Evolutionary conservation across 2,329 filamentous ascomycete species (phyloP).

Genomic region (Clonostachys sp.): DNA sequence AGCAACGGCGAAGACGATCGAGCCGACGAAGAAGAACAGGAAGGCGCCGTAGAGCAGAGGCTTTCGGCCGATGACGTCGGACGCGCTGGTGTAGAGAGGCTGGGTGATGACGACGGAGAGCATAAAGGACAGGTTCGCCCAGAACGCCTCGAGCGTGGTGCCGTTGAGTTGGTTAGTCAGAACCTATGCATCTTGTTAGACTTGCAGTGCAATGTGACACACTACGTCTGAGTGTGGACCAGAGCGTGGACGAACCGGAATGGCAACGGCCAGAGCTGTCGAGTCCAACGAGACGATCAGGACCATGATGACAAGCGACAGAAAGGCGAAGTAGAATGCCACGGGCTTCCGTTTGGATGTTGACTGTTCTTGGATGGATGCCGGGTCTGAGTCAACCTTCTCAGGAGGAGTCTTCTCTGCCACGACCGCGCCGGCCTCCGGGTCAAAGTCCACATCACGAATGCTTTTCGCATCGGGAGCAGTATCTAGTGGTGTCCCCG

Average conservation of each 20-base stretch:
- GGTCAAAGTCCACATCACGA: background rate
- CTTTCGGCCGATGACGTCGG: constrained; percentile 26
- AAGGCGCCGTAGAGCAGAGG: constrained; percentile 15
- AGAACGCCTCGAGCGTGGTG: constrained; percentile 60
- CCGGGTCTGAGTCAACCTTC: background rate
- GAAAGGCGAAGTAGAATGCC: background rate
- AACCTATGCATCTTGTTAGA: constrained; percentile 5
- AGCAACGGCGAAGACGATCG: constrained; percentile 25
- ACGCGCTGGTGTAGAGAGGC: constrained; percentile 31
- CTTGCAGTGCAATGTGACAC: background rate
- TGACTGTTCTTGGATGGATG: background rate
- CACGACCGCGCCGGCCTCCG: background rate
- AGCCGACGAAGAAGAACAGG: constrained; percentile 31
- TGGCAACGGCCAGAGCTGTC: constrained; percentile 10
- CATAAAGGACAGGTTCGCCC: constrained; percentile 66
- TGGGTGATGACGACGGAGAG: constrained; percentile 59
- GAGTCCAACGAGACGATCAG: constrained; percentile 9
- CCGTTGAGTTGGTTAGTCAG: constrained; percentile 47
- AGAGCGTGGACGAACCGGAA: constrained; percentile 8
- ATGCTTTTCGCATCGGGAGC: background rate
- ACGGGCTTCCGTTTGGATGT: background rate
- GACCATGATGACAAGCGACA: constrained; percentile 2
- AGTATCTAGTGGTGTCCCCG: background rate
- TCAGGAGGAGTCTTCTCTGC: background rate
- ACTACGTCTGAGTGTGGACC: background rate